Evolutionary conservation across 179 eudicot species (phyloP), one percentile per base, ranked within the genome.

Genomic region (Camellia oleifera): DNA sequence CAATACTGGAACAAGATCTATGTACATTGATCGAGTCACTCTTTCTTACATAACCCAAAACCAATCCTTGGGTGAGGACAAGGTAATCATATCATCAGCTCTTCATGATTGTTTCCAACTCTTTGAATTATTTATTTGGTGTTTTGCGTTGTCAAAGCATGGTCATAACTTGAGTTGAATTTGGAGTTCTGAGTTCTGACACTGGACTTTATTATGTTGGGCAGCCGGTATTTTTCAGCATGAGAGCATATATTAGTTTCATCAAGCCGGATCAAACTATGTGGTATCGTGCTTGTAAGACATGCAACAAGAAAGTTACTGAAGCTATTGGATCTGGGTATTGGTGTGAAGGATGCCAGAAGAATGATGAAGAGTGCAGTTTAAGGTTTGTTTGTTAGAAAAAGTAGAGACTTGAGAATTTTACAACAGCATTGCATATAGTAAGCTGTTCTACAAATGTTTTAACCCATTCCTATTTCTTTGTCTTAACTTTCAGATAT

Each of bases 301-400:
- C 97, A 1, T 96, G 99, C 82, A 96, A 88, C 86, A 96, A 94
- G 88, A 96, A 96, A 82, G 99, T 96, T 5, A 96, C 96, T 4
- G 97, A 96, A 72, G 92, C 93, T 32, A 80, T 94, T 82, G 99
- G 94, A 18, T 89, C 97, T 82, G 98, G 99, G 13, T 94, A 91
- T 80, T 94, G 97, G 97, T 96, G 99, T 83, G 97, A 92, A 90
- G 97, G 91, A 66, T 96, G 99, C 78, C 96, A 90, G 85, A 92
- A 92, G 88, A 92, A 89, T 75, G 93, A 90, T 26, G 89, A 80
- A 0, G 94, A 89, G 75, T 91, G 93, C 88, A 90, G 83, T 78
- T 92, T 96, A 82, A 96, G 98, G 99, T 94, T 50, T 80, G 83
- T 23, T 68, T 15, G 70, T 64, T 64, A 40, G 17, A 32, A 12